Percentiles rank a stretch among this genome's conserved stretches.
phyloP scores from a whole-genome alignment of 331 rosid species.

The Rosa hybrid region DNA sequence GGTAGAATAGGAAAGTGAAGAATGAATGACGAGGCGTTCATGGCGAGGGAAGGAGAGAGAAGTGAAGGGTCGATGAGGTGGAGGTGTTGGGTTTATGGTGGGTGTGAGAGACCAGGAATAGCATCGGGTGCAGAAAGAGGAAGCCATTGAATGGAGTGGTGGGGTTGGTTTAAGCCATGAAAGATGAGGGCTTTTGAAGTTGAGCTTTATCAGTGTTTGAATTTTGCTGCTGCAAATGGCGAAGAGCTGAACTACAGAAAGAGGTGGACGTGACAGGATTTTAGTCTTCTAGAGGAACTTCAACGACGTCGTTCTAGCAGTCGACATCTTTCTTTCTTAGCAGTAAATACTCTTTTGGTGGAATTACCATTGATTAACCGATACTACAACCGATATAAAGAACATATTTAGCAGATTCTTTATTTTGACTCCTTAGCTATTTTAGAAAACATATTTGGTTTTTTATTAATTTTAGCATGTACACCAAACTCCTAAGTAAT shows the following conservation, averaged over 20 bases:
- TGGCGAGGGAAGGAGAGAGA: slow-evolving; percentile 21
- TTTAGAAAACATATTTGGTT: no score
- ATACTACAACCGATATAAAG: no score
- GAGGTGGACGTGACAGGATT: background rate
- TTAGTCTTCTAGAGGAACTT: background rate
- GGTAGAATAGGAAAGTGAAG: slow-evolving; percentile 19
- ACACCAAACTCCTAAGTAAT: no score
- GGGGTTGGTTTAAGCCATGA: background rate
- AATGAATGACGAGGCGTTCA: slow-evolving; percentile 24
- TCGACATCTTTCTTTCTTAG: no score
- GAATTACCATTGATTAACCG: no score
- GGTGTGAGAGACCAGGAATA: slow-evolving; percentile 40
- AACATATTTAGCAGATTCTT: no score
- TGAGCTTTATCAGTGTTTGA: background rate
- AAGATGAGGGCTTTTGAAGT: background rate
- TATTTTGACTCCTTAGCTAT: no score
- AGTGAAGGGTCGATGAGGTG: slow-evolving; percentile 24
- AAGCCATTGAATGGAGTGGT: slow-evolving; percentile 43
- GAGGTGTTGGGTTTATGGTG: slow-evolving; percentile 9
- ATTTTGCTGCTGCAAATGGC: background rate
- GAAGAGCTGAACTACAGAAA: background rate
- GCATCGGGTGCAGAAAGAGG: slow-evolving; percentile 40
- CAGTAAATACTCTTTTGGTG: no score
- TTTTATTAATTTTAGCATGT: no score
- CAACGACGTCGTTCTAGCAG: background rate